Conservation (phyloP, 176 grass and related monocot genomes). For the Eleusine indica region DNA sequence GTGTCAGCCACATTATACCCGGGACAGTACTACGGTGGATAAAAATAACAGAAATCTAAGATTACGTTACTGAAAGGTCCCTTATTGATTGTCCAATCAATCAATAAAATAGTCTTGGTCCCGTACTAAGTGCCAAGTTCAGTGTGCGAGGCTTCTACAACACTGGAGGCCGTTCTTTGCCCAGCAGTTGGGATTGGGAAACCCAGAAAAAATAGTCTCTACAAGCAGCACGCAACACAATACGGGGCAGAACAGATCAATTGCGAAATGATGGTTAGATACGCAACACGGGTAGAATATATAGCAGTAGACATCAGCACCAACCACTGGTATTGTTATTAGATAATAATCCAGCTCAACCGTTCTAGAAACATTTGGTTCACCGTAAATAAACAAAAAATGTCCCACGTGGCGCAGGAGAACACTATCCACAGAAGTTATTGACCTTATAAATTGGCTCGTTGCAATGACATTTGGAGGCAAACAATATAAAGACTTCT, state of each 20-base stretch:
- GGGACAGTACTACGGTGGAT: not conserved
- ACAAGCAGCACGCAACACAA: not conserved
- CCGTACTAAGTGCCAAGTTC: not conserved
- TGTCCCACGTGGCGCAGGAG: not conserved
- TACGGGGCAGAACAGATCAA: not conserved
- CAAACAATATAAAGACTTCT: not conserved
- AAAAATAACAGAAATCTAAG: not conserved
- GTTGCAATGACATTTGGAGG: not conserved
- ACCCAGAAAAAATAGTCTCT: not conserved
- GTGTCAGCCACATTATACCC: not conserved
- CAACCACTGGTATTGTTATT: not conserved
- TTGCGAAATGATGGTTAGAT: not conserved
- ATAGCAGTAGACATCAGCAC: not conserved
- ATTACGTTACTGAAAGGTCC: not conserved
- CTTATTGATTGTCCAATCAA: not conserved
- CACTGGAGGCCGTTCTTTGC: not conserved
- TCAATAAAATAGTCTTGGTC: not conserved
- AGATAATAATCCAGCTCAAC: slow-evolving; percentile 8
- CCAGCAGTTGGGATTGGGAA: not conserved
- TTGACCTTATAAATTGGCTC: not conserved
- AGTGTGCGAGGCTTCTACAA: not conserved
- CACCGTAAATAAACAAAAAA: not conserved
- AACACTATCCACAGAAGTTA: not conserved
- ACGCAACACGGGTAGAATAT: not conserved
- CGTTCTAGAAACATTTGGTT: not conserved